A percentile compares a stretch with the other conserved stretches of the same genome.
Conservation (phyloP, 169 alveolate genomes). For the Plasmodium berghei region DNA sequence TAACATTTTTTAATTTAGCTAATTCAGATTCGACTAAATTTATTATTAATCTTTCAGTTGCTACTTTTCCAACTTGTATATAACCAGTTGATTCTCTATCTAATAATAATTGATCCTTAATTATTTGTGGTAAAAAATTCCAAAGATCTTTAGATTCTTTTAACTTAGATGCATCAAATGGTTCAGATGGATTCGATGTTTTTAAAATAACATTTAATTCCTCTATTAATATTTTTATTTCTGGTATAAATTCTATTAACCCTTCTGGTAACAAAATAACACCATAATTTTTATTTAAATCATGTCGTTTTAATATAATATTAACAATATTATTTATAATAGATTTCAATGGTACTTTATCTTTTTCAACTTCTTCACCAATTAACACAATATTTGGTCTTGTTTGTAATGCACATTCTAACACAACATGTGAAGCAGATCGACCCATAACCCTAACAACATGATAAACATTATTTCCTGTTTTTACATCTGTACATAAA, state of each 20-base stretch:
- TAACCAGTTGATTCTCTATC: conserved; percentile 99
- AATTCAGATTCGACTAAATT: conserved; percentile 90
- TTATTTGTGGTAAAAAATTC: conserved; percentile 92
- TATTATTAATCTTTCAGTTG: conserved; percentile 97
- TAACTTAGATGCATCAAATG: conserved; percentile 77
- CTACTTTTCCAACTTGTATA: conserved; percentile 98
- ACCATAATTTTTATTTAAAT: conserved; percentile 94
- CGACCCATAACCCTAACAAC: conserved; percentile 99
- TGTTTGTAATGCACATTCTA: conserved; percentile 97
- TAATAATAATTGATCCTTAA: conserved; percentile 95
- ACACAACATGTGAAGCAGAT: conserved; percentile 97
- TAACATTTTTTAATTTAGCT: conserved; percentile 77
- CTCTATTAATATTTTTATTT: conserved; percentile 91
- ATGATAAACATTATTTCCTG: conserved; percentile 95
- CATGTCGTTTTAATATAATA: conserved; percentile 92
- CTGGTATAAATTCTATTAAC: conserved; percentile 96
- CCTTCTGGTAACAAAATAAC: conserved; percentile 98
- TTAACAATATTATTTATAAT: conserved; percentile 92
- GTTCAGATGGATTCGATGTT: conserved; percentile 1
- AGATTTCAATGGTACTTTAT: conserved; percentile 89
- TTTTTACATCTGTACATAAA: conserved; percentile 93
- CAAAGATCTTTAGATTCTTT: conserved; percentile 84
- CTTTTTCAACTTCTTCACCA: conserved; percentile 95
- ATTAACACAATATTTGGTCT: conserved; percentile 94
- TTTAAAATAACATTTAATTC: conserved; percentile 94